Evolutionary conservation across 768 basidiomycete genomes (phyloP), one percentile per base, ranked within the genome.

Genomic region (Suillus alpinus): DNA sequence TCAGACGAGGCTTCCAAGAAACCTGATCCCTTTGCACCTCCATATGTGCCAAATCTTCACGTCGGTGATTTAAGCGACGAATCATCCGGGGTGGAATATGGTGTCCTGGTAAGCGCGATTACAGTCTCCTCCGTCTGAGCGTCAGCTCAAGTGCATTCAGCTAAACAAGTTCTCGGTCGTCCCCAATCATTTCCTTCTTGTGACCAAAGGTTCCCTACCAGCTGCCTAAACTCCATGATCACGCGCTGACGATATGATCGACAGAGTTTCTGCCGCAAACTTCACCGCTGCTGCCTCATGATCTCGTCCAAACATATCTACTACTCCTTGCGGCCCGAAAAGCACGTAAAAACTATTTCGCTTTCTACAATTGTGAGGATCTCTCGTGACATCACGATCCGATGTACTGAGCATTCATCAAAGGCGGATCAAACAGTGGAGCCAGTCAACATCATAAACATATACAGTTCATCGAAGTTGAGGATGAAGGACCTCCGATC

Each of bases 361-460:
- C 90, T 1, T 97, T 97, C 75, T 97, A 94, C 74, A 98, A 98
- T 64, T 96, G 95, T 86, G 72, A 69, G 82, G 16, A 7, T 37
- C 47, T 50, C n/a, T 51, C 13, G 31, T 34, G 51, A 58, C 26
- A 29, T 44, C 40, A 3, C 43, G 26, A 61, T 58, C 16, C 49
- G 36, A n/a, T 16, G 43, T 26, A 37, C 23, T 34, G n/a, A 20
- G 18, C 18, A 56, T 52, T 36, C 14, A 18, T 47, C 14, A 14
- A 58, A 92, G 91, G 91, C 65, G 92, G 92, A 6, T 79, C 84
- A 32, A 78, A 80, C 58, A 92, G 91, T 60, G 94, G 94, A 31
- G 94, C 95, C 12, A 94, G 92, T 70, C 95, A 97, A 75, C 79
- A 83, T 2, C 94, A 95, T 75, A 94, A 95, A 68, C 95, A 97